A percentile compares a stretch with the other conserved stretches of the same genome.
phyloP scores from a whole-genome alignment of 192 early-diverging fungal genomes.

The Obelidium mucronatum region DNA sequence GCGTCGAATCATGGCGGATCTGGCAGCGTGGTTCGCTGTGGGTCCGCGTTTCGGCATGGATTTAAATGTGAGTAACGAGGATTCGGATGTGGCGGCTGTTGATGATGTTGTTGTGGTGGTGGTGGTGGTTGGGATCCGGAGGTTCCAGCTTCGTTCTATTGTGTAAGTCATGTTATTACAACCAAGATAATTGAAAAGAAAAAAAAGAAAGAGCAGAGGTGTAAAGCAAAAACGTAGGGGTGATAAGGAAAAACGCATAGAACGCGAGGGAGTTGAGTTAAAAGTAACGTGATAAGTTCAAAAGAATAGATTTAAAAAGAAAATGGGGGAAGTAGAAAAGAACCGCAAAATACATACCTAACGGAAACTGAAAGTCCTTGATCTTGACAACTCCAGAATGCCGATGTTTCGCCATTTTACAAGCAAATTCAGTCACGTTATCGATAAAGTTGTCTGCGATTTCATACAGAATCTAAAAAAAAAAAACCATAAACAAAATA shows the following conservation, averaged over 20 bases:
- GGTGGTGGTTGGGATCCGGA: slow-evolving; percentile 66
- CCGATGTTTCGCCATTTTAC: slow-evolving; percentile 84
- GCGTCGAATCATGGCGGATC: slow-evolving; percentile 6
- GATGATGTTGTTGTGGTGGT: neutral
- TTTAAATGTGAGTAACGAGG: neutral
- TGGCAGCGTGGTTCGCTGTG: slow-evolving; percentile 15
- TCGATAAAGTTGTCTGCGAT: slow-evolving; percentile 90
- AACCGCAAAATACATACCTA: slow-evolving; percentile 55
- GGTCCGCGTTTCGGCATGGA: slow-evolving; percentile 3
- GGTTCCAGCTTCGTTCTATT: slow-evolving; percentile 86
- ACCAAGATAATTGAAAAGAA: too few species aligned
- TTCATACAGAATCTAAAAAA: slow-evolving; percentile 85
- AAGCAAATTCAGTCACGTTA: slow-evolving; percentile 81
- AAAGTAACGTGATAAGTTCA: too few species aligned
- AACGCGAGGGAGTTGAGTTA: neutral
- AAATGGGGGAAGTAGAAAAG: too few species aligned
- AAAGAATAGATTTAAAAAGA: too few species aligned
- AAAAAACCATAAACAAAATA: too few species aligned
- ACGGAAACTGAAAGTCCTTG: slow-evolving; percentile 86
- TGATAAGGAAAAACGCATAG: neutral
- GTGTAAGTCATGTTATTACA: neutral
- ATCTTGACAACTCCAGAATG: slow-evolving; percentile 78
- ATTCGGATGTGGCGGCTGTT: neutral
- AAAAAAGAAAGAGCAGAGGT: too few species aligned
- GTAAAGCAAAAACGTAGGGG: slow-evolving; percentile 1